phyloP scores from a whole-genome alignment of 371 early-diverging fungal genomes.

The Nematocida minor region DNA sequence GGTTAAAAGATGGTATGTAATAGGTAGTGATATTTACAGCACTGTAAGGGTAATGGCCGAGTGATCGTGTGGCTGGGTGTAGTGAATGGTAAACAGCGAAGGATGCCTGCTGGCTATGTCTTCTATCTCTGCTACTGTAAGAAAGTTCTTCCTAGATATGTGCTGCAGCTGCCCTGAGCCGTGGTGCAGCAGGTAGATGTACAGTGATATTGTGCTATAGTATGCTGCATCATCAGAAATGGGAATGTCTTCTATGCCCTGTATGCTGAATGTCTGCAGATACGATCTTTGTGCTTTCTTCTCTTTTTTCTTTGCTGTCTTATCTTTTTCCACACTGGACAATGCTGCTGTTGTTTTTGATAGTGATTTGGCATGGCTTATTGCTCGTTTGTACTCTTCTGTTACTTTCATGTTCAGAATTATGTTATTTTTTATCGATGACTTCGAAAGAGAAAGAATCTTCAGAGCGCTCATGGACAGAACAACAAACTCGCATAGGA shows the following conservation, averaged over 20 bases:
- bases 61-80: not conserved
- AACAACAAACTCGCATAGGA: constrained; percentile 27
- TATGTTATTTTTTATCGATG: not conserved
- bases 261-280: not conserved
- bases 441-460: not conserved
- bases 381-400: constrained; percentile 9
- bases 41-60: not conserved
- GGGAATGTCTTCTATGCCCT: not conserved
- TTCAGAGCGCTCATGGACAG: not conserved
- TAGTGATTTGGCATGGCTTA: not conserved
- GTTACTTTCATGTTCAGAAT: not conserved
- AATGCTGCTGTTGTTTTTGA: not conserved
- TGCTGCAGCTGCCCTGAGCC: not conserved
- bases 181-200: constrained; percentile 14
- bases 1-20: not conserved
- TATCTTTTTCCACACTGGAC: not conserved
- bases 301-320: not conserved
- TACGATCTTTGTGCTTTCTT: not conserved
- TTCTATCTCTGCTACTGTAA: constrained; percentile 27
- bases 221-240: not conserved
- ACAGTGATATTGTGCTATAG: not conserved
- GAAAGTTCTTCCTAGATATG: not conserved
- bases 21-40: not conserved
- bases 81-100: not conserved
- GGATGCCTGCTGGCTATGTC: not conserved